These are phyloP conservation scores for Trichosporon sp. DNA, from an alignment of 1,284 basidiomycete species.

Conservation along the genomic window DNA sequence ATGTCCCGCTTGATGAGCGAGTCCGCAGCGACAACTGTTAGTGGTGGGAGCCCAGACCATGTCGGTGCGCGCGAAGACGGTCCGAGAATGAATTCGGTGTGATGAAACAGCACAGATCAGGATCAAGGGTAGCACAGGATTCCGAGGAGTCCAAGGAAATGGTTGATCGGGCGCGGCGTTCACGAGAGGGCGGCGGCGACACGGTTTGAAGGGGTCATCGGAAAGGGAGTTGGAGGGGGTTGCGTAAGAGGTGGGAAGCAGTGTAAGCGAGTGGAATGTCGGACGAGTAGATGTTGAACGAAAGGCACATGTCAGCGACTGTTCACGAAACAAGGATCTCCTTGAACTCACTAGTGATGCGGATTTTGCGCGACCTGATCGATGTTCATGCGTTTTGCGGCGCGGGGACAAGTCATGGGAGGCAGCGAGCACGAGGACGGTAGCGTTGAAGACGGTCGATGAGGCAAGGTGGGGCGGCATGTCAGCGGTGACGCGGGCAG, in stretches of 20 bases:
- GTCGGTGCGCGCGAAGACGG: constrained; percentile 6
- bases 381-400: background rate
- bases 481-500: constrained; percentile 4
- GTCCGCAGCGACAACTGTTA: constrained; percentile 81
- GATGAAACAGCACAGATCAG: constrained; percentile 11
- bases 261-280: background rate
- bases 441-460: background rate
- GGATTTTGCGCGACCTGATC: constrained; percentile 39
- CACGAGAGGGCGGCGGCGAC: background rate
- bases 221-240: constrained; percentile 2
- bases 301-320: constrained; percentile 21
- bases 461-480: background rate
- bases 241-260: background rate
- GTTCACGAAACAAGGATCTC: background rate
- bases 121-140: background rate
- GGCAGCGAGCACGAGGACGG: background rate
- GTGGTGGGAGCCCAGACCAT: background rate
- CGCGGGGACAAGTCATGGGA: background rate
- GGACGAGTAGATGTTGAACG: background rate
- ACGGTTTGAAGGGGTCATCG: background rate
- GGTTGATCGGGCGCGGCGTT: background rate
- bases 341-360: constrained; percentile 40
- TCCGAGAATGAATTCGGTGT: constrained; percentile 10
- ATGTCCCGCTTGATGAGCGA: constrained; percentile 86
- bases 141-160: background rate